phyloP scores from a whole-genome alignment of 306 rosid genomes.

The Prinsepia uniflora region DNA sequence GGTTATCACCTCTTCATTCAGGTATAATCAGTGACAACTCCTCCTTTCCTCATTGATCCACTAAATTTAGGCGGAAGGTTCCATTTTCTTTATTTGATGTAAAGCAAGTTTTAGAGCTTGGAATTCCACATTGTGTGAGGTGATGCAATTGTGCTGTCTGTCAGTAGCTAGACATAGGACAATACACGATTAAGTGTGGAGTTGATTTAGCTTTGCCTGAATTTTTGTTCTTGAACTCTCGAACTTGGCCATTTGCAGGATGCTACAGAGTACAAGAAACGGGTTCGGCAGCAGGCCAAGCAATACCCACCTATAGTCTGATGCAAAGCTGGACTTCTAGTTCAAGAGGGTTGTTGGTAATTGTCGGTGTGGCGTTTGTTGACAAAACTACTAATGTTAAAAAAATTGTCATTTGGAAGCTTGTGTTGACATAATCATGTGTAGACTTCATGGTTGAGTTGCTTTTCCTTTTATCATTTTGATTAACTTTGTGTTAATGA shows the following conservation, averaged over 20 bases:
- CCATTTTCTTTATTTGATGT: neutral
- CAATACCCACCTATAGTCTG: slow-evolving; percentile 78
- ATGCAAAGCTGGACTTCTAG: slow-evolving; percentile 27
- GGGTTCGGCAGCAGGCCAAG: slow-evolving; percentile 88
- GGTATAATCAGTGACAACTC: slow-evolving; percentile 40
- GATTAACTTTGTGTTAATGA: slow-evolving; percentile 44
- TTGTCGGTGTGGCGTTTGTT: slow-evolving; percentile 35
- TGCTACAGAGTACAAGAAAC: slow-evolving; percentile 66
- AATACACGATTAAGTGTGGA: slow-evolving; percentile 7
- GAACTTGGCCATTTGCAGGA: slow-evolving; percentile 51
- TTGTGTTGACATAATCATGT: slow-evolving; percentile 29
- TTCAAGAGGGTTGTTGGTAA: slow-evolving; percentile 33
- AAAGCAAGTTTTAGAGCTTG: neutral
- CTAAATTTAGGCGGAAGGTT: neutral
- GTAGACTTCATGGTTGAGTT: slow-evolving; percentile 24
- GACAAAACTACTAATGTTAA: slow-evolving; percentile 21
- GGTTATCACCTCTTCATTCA: slow-evolving; percentile 97
- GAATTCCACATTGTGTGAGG: neutral
- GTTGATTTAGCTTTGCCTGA: neutral
- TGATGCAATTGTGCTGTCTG: neutral
- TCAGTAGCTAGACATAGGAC: slow-evolving; percentile 13
- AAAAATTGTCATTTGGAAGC: slow-evolving; percentile 31
- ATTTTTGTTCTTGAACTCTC: slow-evolving; percentile 15
- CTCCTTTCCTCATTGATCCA: neutral
- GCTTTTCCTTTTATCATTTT: slow-evolving; percentile 17